Base-by-base conservation (phyloP, 2,329 filamentous ascomycete genomes). In the Aspergillus arachidicola region DNA sequence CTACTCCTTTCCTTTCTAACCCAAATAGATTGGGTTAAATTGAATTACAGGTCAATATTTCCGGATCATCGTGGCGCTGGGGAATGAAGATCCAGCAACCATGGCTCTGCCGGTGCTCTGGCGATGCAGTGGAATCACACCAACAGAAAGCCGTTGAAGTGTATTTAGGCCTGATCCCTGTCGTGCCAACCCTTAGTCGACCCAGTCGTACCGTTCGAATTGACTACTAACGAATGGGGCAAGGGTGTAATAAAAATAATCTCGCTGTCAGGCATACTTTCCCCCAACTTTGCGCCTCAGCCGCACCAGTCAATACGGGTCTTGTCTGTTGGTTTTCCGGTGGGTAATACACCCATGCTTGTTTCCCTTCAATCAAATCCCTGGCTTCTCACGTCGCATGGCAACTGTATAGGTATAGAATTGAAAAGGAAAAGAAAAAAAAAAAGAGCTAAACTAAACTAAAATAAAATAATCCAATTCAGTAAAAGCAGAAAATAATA, bases 111-210 rank as follows among this genome's bases (percentile, higher is more conserved):
- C 32, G 26, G 48, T 32, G 16, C 26, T 51, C 14, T 50, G 19
- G 48, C 54, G 36, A 34, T 36, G 28, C 55, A 65, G 55, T 46
- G 57, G 48, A 51, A 61, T 45, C 57, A 59, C 48, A 60, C 62
- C 61, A 68, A 64, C 64, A 58, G 51, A 56, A 48, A 64, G 63
- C 67, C 67, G 67, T 69, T 68, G 64, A 64, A 66, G 65, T 60
- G 59, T 64, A 65, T 55, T 55, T 61, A 57, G 43, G 36, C 21
- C n/a, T n/a, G 43, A 48, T 34, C n/a, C 57, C 57, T 34, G 41
- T 50, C 41, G 43, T 21, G 21, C 48, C 6, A 51, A 51, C 26
- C 28, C n/a, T 26, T 51, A 51, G 48, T 51, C 28, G 26, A 30
- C 9, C 48, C 28, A 32, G 48, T 51, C 6, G 57, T 58, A 58